Evolutionary conservation across 2,329 filamentous ascomycete genomes (phyloP).

Genomic region (Talaromyces sp.): DNA sequence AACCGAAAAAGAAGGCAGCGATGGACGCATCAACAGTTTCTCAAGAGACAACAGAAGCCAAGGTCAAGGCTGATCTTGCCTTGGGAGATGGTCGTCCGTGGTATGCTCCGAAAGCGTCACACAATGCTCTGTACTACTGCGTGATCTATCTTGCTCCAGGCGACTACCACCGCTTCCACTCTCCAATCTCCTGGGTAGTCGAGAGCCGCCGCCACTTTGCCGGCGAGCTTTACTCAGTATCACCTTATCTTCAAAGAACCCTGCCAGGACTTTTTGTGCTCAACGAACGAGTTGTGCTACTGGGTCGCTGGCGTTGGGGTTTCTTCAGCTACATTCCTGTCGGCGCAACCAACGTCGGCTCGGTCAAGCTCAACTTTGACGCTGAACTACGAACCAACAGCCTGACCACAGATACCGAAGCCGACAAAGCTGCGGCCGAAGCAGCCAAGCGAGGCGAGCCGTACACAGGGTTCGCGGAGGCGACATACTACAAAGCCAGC

Average conservation of each 20-base stretch:
- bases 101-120: conserved; percentile 61
- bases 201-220: conserved; percentile 94
- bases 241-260: conserved; percentile 87
- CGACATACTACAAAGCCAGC: conserved; percentile 76
- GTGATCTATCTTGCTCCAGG: conserved; percentile 95
- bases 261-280: conserved; percentile 92
- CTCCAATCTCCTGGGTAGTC: conserved; percentile 89
- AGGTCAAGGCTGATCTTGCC: conserved; percentile 79
- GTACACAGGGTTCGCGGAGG: conserved; percentile 88
- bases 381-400: conserved; percentile 87
- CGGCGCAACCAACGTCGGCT: conserved; percentile 94
- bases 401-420: conserved; percentile 84
- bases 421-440: conserved; percentile 76
- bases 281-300: conserved; percentile 89
- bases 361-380: conserved; percentile 96
- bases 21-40: conserved; percentile 68
- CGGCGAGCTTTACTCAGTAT: conserved; percentile 90
- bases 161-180: conserved; percentile 98
- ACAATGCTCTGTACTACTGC: conserved; percentile 75
- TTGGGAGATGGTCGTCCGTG: conserved; percentile 58
- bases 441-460: conserved; percentile 70
- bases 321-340: conserved; percentile 97
- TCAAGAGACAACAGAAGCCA: conserved; percentile 66
- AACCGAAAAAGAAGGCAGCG: conserved; percentile 46
- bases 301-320: conserved; percentile 92